Conservation (phyloP, 1,284 basidiomycete genomes). For the Neonothopanus nambi region DNA sequence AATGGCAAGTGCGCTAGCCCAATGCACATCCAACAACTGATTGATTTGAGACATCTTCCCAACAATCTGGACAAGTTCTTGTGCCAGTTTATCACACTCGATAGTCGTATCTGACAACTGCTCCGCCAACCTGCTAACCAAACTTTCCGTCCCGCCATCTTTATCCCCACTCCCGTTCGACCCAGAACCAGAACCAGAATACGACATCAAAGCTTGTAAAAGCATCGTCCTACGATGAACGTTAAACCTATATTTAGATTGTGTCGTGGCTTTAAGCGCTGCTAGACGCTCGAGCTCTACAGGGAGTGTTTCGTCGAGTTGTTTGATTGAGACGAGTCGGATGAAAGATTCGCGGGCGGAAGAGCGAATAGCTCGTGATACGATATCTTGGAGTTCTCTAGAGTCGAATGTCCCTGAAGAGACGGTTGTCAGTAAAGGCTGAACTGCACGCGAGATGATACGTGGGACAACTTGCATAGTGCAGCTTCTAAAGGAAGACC, state of each 20-base stretch:
- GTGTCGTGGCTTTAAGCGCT: slow-evolving; percentile 46
- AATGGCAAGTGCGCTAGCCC: slow-evolving; percentile 70
- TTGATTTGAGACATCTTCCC: slow-evolving; percentile 68
- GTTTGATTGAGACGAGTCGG: slow-evolving; percentile 62
- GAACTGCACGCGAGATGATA: neutral
- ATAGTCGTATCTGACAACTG: slow-evolving; percentile 62
- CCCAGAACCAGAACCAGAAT: slow-evolving; percentile 24
- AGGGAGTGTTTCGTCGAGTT: slow-evolving; percentile 57
- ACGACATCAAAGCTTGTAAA: slow-evolving; percentile 61
- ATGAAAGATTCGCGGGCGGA: slow-evolving; percentile 61
- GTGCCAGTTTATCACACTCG: slow-evolving; percentile 58
- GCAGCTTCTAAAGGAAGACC: slow-evolving; percentile 71
- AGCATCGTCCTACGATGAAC: slow-evolving; percentile 69
- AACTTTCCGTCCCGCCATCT: slow-evolving; percentile 29
- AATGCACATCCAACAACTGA: slow-evolving; percentile 61
- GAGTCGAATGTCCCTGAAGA: slow-evolving; percentile 7
- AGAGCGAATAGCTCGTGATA: slow-evolving; percentile 69
- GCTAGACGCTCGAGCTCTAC: slow-evolving; percentile 61
- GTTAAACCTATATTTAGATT: slow-evolving; percentile 68
- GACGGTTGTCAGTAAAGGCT: too few species aligned
- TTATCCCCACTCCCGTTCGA: slow-evolving; percentile 27
- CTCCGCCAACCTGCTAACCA: slow-evolving; percentile 41
- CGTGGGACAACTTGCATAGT: slow-evolving; percentile 54
- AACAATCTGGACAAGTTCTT: slow-evolving; percentile 53
- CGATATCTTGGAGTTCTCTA: slow-evolving; percentile 68